Conservation (phyloP, 148 eudicot genomes). For the Spergularia bocconei region DNA sequence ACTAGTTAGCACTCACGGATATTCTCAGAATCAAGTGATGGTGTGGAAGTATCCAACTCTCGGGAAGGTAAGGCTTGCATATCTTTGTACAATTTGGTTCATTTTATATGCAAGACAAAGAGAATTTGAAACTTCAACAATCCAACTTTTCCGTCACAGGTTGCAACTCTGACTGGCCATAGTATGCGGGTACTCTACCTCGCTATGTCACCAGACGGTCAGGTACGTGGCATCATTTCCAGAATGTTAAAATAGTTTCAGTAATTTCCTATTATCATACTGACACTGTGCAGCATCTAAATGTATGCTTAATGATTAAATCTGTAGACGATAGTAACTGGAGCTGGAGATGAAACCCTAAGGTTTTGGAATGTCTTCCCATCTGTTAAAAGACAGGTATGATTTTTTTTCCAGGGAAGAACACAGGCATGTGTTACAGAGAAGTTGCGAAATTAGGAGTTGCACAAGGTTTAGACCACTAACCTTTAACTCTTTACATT, state of each 20-base stretch:
- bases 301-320: not conserved
- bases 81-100: no score
- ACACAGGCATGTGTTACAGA: not conserved
- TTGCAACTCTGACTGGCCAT: slow-evolving; percentile 96
- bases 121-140: not conserved
- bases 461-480: slow-evolving; percentile 7
- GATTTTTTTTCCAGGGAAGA: no score
- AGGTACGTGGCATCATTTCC: slow-evolving; percentile 45
- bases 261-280: not conserved
- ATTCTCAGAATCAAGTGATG: slow-evolving; percentile 97
- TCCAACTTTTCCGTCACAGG: slow-evolving; percentile 32
- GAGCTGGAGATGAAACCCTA: slow-evolving; percentile 95
- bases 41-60: slow-evolving; percentile 97
- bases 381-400: slow-evolving; percentile 73
- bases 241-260: not conserved
- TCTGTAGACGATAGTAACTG: slow-evolving; percentile 90
- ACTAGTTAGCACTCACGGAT: slow-evolving; percentile 97
- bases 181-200: slow-evolving; percentile 89
- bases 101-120: not conserved
- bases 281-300: not conserved
- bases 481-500: not conserved
- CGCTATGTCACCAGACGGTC: slow-evolving; percentile 95
- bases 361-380: slow-evolving; percentile 98
- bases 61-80: slow-evolving; percentile 50
- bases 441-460: not conserved